Base-by-base conservation (phyloP, 352 stramenopile genomes). In the Saprolegnia diclina region DNA sequence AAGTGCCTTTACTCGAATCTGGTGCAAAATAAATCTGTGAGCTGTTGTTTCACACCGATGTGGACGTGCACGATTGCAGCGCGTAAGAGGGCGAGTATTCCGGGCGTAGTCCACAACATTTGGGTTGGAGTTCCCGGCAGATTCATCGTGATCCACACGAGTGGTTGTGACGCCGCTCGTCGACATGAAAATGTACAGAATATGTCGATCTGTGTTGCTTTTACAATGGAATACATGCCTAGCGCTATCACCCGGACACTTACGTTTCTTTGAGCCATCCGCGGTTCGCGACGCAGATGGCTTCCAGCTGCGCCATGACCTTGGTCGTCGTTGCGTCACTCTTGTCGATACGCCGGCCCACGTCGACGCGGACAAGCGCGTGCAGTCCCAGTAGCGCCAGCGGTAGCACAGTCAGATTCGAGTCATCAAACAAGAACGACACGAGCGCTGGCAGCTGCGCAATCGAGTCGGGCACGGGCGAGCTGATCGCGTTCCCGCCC, bases 401-500 rank as follows among this genome's bases (percentile, higher is more conserved):
- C 6, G 86, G 83, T 38, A 94, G 54, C n/a, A 70, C 52, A 0
- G 77, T 78, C 22, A 94, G 64, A 4, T 69, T 64, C 9, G 79
- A 79, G 40, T 73, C 74, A 55, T 90, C 80, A 11, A 94, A 64
- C 22, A 92, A 72, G 19, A 94, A 75, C 10, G 85, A 91, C 48
- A 86, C 81, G 53, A 94, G 67, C 24, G 81, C 77, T 6, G 54
- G 65, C 42, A 94, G 71, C 32, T 73, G 72, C 5, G 75, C 73
- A 9, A 91, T 66, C 24, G 79, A 73, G 1, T 62, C 57, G 7
- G 85, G 83, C 5, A 90, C 59, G 19, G 77, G 71, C 16, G 77
- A 71, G 2, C 44, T 32, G 29, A 92, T 75, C 26, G 82, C 79
- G 65, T 95, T 95, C 22, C 65, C 56, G 37, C 82, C 83, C 18